phyloP scores from a whole-genome alignment of 2,329 filamentous ascomycete species.

The Exophiala lecanii-corni region DNA sequence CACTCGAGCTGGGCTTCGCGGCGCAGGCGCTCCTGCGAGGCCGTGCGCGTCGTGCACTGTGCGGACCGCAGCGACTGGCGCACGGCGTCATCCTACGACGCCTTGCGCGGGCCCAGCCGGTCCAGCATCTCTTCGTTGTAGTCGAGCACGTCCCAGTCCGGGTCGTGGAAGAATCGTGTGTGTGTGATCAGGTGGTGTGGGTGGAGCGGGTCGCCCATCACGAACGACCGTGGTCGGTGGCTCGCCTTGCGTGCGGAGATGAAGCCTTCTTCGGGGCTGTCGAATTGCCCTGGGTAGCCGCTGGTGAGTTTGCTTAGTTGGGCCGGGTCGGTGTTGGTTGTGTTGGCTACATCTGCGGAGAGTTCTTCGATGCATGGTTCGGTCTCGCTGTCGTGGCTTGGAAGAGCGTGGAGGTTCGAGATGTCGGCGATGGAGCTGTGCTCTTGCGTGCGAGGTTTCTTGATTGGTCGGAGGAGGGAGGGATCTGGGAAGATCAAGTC shows the following conservation, averaged over 20 bases:
- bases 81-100: conserved; percentile 11
- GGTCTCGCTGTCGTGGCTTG: no score
- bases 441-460: not conserved
- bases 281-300: conserved; percentile 19
- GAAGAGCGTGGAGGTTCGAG: not conserved
- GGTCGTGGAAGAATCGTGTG: conserved; percentile 16
- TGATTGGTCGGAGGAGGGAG: not conserved
- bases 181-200: conserved; percentile 19
- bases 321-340: conserved; percentile 4
- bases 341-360: not conserved
- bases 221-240: no score
- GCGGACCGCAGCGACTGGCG: conserved; percentile 4
- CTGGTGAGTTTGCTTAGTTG: not conserved
- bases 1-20: conserved; percentile 22
- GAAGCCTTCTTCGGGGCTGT: conserved; percentile 16
- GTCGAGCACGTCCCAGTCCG: conserved; percentile 9
- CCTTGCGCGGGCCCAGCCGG: conserved; percentile 8
- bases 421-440: not conserved
- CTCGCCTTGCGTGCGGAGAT: no score
- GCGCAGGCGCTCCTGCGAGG: conserved; percentile 15
- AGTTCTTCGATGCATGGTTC: no score
- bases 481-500: no score
- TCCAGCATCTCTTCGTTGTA: conserved; percentile 13
- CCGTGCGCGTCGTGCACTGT: conserved; percentile 5
- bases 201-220: conserved; percentile 14